Base-by-base conservation (phyloP, 192 early-diverging fungal species). In the Coemansia sp. region DNA sequence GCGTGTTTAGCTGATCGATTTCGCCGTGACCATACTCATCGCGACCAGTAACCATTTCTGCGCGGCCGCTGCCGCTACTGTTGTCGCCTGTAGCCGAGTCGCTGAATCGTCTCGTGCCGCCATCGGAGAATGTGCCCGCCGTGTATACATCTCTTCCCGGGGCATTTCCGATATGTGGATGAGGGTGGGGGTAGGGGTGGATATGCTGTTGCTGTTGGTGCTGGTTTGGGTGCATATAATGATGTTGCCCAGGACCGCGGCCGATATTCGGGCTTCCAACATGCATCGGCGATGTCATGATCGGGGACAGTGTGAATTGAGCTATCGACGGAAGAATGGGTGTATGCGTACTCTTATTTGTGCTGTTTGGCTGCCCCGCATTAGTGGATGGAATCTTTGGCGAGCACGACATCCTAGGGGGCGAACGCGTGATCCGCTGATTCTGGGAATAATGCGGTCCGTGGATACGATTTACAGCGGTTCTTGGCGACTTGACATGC, bases 11-110 rank as follows among this genome's bases (percentile, higher is more conserved):
- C 59, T 76, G 65, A 20, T 70, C 67, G 7, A 48, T 43, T 34
- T 75, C 73, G 45, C 42, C 69, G 29, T 29, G 67, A 32, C 70
- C 46, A 14, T 64, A 23, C 40, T 70, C 67, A 53, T 76, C 73
- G 10, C 69, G 49, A 2, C 72, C 69, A 62, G 59, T 50, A 6
- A 57, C 72, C 45, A 73, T 57, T 4, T 36, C 55, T 35, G 9
- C 34, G n/a, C 55, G 55, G 19, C 60, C 67, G 29, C 63, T 53
- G 19, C 20, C 22, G 17, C 59, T 61, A 50, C 60, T 65, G n/a
- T 61, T 62, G 35, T 81, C 73, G 4, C 59, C 60, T 4, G 69
- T 42, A 0, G 55, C 55, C 15, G 73, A 62, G 10, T 66, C 73
- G 56, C 78, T 75, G 13, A 55, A 45, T 23, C 70, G 63, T 25